These are phyloP conservation scores for Aspergillus texensis DNA, from an alignment of 2,329 filamentous ascomycete species.

Conservation along the genomic window DNA sequence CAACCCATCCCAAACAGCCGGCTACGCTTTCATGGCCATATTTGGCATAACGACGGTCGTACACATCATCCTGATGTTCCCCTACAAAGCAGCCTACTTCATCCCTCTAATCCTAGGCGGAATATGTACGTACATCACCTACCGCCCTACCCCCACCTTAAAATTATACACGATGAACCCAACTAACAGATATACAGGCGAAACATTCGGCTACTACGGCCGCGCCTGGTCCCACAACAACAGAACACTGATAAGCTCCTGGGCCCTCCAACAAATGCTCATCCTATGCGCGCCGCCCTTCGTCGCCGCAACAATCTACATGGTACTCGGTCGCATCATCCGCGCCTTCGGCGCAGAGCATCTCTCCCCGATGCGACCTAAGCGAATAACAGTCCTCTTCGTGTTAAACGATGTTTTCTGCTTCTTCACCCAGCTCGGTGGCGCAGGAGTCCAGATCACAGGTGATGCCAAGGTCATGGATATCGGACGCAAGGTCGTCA, in stretches of 20 bases:
- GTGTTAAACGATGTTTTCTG: slow-evolving; percentile 40
- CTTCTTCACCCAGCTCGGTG: slow-evolving; percentile 38
- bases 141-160: background rate
- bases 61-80: slow-evolving; percentile 36
- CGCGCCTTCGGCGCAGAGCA: slow-evolving; percentile 37
- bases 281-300: slow-evolving; percentile 46
- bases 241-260: slow-evolving; percentile 29
- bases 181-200: slow-evolving; percentile 24
- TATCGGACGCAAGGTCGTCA: slow-evolving; percentile 29
- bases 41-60: slow-evolving; percentile 35
- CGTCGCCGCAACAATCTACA: slow-evolving; percentile 42
- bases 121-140: slow-evolving; percentile 32
- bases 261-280: slow-evolving; percentile 42
- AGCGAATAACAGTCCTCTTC: slow-evolving; percentile 43
- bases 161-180: background rate
- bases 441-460: slow-evolving; percentile 33
- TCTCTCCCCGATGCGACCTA: slow-evolving; percentile 35
- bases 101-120: slow-evolving; percentile 41
- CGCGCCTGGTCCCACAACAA: slow-evolving; percentile 37
- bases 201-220: slow-evolving; percentile 41
- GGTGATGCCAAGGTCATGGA: slow-evolving; percentile 24
- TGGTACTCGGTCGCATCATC: slow-evolving; percentile 46
- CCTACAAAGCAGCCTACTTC: slow-evolving; percentile 38
- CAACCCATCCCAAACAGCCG: slow-evolving; percentile 36
- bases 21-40: slow-evolving; percentile 38